Base-by-base conservation (phyloP, 2,329 filamentous ascomycete species). In the Fusarium protoensiforme region DNA sequence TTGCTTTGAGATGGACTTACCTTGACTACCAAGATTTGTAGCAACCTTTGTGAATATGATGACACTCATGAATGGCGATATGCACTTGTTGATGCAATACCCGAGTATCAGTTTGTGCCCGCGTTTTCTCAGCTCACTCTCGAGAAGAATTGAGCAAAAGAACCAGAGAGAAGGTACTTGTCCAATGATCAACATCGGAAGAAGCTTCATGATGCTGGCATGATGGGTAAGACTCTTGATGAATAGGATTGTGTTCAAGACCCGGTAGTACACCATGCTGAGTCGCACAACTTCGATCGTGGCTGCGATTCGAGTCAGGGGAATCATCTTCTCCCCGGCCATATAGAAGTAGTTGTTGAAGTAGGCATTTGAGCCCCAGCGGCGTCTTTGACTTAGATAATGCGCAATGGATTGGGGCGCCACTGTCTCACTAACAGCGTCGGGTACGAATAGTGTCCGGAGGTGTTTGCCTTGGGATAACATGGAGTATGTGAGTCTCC, bases 291-390 rank as follows among this genome's bases (percentile, higher is more conserved):
- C 74, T n/a, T 82, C 80, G 2, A 82, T 71, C 0, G 74, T 71
- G 0, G 80, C 78, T 2, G 75, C 78, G 9, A 82, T 70, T 1
- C 80, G 78, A 4, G 80, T 82, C 20, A 81, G 65, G 20, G 73
- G 86, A 64, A 83, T 88, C 79, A 82, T 81, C 31, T 80, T 79
- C 43, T 80, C 75, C 16, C 80, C 80, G 7, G 69, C 73, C 1
- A 78, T 68, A 36, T 81, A 81, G 39, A 80, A 81, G 53, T 79
- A 82, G 46, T 81, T 82, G 76, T 81, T 81, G 67, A 81, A 82
- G 63, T 82, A 81, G 7, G 80, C 80, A 16, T 81, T 81, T 3
- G 78, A 80, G 4, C 80, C 80, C 80, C 80, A 82, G 9, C 80
- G 73, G 7, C 80, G 78, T 2, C 80, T 71, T 66, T 81, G 80